A percentile compares a stretch with the other conserved stretches of the same genome.
These are phyloP conservation scores for Tuctoria greenei DNA, from an alignment of 176 grass and related monocot genomes.

Conservation along the genomic window DNA sequence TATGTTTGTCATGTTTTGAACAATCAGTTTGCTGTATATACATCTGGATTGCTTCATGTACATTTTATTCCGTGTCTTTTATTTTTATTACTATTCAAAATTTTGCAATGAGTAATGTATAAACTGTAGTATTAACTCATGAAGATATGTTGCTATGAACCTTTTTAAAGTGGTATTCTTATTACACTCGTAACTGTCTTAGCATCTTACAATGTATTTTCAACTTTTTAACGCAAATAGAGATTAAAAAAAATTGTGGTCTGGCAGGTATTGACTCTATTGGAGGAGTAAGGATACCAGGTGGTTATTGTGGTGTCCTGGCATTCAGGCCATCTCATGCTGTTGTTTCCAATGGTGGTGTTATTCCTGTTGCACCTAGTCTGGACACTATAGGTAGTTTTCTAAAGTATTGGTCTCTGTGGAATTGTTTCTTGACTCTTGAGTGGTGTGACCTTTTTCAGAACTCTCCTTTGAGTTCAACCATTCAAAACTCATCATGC, in stretches of 20 bases:
- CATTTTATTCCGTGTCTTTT: no score
- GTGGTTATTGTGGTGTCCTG: constrained; percentile 80
- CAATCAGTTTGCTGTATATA: not conserved
- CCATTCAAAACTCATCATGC: not conserved
- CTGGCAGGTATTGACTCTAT: constrained; percentile 72
- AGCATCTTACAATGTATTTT: constrained; percentile 15
- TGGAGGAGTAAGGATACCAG: constrained; percentile 94
- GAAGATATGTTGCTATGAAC: constrained; percentile 2
- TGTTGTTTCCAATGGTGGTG: constrained; percentile 62
- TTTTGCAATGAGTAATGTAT: not conserved
- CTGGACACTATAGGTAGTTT: constrained; percentile 84
- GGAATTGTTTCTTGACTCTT: constrained; percentile 1
- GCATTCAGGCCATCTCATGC: constrained; percentile 85
- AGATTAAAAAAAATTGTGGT: constrained; percentile 23
- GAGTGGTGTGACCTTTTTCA: constrained; percentile 2
- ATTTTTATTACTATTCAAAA: constrained; percentile 1
- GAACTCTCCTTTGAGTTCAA: not conserved
- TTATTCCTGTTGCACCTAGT: constrained; percentile 88
- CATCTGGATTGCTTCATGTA: not conserved
- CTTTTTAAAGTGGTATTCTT: constrained; percentile 3
- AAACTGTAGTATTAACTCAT: not conserved
- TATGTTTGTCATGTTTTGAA: not conserved
- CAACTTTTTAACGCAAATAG: not conserved
- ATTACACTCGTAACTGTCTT: not conserved
- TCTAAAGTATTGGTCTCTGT: constrained; percentile 5